phyloP scores from a whole-genome alignment of 1,139 yeast genomes.

The Suhomyces bolitotheri region DNA sequence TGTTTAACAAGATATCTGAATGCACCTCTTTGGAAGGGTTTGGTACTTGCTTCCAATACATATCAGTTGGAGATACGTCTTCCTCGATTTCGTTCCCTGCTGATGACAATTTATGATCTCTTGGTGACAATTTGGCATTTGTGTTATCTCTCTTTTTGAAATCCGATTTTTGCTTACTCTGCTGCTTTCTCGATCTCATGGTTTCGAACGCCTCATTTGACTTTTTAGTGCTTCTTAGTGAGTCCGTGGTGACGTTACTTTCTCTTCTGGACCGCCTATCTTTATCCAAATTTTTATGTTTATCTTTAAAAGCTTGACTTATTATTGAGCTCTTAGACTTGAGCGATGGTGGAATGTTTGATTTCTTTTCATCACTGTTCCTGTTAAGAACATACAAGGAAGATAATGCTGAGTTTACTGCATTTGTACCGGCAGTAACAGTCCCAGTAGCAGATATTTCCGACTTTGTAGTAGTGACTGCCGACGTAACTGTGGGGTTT shows the following conservation, averaged over 20 bases:
- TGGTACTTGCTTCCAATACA: slow-evolving; percentile 64
- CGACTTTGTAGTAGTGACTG: slow-evolving; percentile 35
- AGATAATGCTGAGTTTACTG: slow-evolving; percentile 40
- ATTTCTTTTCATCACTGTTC: slow-evolving; percentile 29
- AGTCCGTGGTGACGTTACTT: neutral
- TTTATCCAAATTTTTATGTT: neutral
- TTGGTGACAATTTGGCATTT: slow-evolving; percentile 3
- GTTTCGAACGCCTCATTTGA: slow-evolving; percentile 1
- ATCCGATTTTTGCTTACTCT: neutral
- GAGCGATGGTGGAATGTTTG: slow-evolving; percentile 6
- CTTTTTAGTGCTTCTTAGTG: slow-evolving; percentile 1
- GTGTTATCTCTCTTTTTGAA: slow-evolving; percentile 4
- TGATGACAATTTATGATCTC: slow-evolving; percentile 11
- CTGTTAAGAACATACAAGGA: slow-evolving; percentile 43
- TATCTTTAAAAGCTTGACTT: neutral
- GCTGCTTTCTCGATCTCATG: slow-evolving; percentile 1
- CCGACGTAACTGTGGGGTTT: slow-evolving; percentile 10
- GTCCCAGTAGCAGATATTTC: slow-evolving; percentile 35
- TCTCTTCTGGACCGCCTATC: neutral
- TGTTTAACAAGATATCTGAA: slow-evolving; percentile 50
- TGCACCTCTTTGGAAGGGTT: slow-evolving; percentile 67
- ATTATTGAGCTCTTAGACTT: slow-evolving; percentile 8
- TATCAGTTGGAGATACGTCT: slow-evolving; percentile 20
- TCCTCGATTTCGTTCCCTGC: slow-evolving; percentile 6
- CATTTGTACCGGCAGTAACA: slow-evolving; percentile 29